Evolutionary conservation across 75 land plant species (phyloP).

Genomic region (Cupressus sempervirens): DNA sequence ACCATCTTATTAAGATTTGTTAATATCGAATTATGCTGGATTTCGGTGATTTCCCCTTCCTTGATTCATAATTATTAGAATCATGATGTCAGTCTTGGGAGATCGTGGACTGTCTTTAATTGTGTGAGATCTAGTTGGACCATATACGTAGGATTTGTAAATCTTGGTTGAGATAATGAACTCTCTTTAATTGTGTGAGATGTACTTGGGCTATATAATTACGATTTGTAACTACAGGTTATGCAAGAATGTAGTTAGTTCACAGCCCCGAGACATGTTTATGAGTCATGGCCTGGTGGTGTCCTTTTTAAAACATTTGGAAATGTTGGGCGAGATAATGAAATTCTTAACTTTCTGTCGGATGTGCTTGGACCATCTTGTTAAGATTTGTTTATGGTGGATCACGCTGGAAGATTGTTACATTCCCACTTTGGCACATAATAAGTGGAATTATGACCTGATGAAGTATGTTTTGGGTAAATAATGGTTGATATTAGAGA

Average conservation of each 20-base stretch:
- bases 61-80: neutral
- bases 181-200: neutral
- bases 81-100: neutral
- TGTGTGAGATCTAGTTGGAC: neutral
- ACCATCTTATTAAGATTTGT: neutral
- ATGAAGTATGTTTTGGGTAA: no score
- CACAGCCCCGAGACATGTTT: neutral
- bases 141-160: neutral
- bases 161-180: neutral
- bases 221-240: neutral
- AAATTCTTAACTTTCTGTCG: neutral
- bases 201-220: neutral
- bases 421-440: neutral
- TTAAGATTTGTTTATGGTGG: neutral
- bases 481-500: neutral
- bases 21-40: neutral
- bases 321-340: neutral
- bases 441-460: neutral
- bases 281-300: neutral
- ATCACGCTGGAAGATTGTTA: neutral
- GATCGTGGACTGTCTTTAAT: neutral
- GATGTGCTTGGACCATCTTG: neutral
- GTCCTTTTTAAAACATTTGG: no score
- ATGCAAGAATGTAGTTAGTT: neutral
- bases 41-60: neutral